Conservation (phyloP, 495 filamentous ascomycete species). For the Penicillium taxi region DNA sequence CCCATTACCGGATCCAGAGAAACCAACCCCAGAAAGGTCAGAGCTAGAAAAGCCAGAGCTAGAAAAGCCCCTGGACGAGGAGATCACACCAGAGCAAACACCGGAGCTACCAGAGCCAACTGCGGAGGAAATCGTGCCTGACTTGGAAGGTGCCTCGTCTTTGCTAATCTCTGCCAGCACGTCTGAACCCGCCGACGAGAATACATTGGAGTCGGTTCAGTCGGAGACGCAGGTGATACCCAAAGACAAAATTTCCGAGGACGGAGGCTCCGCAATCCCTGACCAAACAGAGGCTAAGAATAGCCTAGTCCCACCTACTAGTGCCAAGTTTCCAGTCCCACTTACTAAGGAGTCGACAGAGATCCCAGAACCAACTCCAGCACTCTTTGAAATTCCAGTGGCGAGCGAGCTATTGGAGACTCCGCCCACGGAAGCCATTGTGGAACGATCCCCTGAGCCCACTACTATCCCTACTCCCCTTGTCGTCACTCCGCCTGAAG, state of each 20-base stretch:
- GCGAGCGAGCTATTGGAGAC: slow-evolving; percentile 13
- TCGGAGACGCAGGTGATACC: slow-evolving; percentile 15
- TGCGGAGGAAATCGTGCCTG: background rate
- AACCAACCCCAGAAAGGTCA: slow-evolving; percentile 1
- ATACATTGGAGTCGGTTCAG: slow-evolving; percentile 10
- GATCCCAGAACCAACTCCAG: too few relatives aligned
- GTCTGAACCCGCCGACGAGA: background rate
- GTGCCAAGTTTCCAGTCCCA: slow-evolving; percentile 28
- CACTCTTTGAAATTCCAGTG: too few relatives aligned
- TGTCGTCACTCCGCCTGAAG: slow-evolving; percentile 15
- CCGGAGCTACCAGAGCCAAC: slow-evolving; percentile 1
- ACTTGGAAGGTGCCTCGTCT: background rate
- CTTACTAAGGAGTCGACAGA: slow-evolving; percentile 21
- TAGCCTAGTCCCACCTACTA: slow-evolving; percentile 30
- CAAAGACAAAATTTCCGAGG: slow-evolving; percentile 24
- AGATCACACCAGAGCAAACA: background rate
- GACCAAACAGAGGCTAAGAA: slow-evolving; percentile 24
- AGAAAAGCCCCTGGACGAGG: background rate
- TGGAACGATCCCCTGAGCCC: slow-evolving; percentile 11
- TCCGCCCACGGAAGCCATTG: slow-evolving; percentile 5
- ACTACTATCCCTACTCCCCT: slow-evolving; percentile 15
- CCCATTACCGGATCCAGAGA: too few relatives aligned
- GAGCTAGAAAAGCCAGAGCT: slow-evolving; percentile 1
- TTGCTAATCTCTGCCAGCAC: background rate
- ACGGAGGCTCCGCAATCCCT: slow-evolving; percentile 19